These are phyloP conservation scores for Alternaria novae-zelandiae DNA, from an alignment of 2,329 filamentous ascomycete species.

Conservation along the genomic window DNA sequence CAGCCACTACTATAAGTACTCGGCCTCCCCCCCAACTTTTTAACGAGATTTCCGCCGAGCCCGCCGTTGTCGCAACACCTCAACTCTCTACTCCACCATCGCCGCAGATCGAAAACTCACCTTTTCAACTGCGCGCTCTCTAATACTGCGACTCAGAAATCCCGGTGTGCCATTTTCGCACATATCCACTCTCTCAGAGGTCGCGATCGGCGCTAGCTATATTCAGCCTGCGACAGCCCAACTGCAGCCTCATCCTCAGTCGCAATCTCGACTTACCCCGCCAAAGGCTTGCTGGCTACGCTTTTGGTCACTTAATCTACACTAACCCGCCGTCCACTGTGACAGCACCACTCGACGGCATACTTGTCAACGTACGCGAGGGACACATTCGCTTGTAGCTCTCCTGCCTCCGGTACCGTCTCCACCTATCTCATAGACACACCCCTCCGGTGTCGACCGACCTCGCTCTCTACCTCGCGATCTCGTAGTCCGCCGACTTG, in stretches of 20 bases:
- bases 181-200: slow-evolving; percentile 42
- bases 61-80: slow-evolving; percentile 35
- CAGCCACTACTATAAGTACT: slow-evolving; percentile 30
- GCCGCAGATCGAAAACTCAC: slow-evolving; percentile 35
- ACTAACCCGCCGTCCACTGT: slow-evolving; percentile 34
- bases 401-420: slow-evolving; percentile 72
- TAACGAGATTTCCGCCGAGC: slow-evolving; percentile 37
- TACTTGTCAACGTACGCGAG: slow-evolving; percentile 64
- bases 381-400: slow-evolving; percentile 99
- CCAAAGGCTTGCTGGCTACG: slow-evolving; percentile 54
- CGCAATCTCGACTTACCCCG: slow-evolving; percentile 30
- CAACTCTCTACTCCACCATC: slow-evolving; percentile 31
- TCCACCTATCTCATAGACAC: slow-evolving; percentile 26
- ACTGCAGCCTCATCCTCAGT: slow-evolving; percentile 35
- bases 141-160: slow-evolving; percentile 36
- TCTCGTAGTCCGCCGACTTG: slow-evolving; percentile 38
- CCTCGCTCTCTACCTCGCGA: slow-evolving; percentile 38
- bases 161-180: slow-evolving; percentile 30
- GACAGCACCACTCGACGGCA: slow-evolving; percentile 36
- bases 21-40: slow-evolving; percentile 30
- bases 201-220: slow-evolving; percentile 41
- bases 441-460: slow-evolving; percentile 39
- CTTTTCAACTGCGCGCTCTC: slow-evolving; percentile 40
- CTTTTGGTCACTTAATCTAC: slow-evolving; percentile 45
- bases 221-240: slow-evolving; percentile 35